These are phyloP conservation scores for Auriculariales sp. DNA, from an alignment of 768 basidiomycete genomes.

Conservation along the genomic window DNA sequence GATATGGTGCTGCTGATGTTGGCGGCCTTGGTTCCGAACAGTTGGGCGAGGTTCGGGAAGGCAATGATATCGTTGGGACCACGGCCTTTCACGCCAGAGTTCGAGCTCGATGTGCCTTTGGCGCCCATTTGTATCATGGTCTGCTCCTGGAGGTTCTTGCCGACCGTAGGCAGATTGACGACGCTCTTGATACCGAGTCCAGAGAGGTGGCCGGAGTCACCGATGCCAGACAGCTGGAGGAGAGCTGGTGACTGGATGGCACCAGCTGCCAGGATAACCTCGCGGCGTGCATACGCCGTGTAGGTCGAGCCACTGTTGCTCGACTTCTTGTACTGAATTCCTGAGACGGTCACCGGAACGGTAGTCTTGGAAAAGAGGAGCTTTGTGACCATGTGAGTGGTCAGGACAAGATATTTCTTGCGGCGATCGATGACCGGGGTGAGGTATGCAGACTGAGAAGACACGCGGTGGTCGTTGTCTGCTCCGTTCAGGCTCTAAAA, in stretches of 20 bases:
- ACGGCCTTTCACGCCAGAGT: conserved; percentile 23
- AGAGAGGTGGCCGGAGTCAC: conserved; percentile 29
- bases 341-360: conserved; percentile 25
- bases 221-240: conserved; percentile 43
- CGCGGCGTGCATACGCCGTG: conserved; percentile 27
- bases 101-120: conserved; percentile 24
- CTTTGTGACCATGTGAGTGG: conserved; percentile 25
- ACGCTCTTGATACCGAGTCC: conserved; percentile 31
- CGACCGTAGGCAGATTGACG: conserved; percentile 35
- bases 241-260: conserved; percentile 34
- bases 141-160: conserved; percentile 39
- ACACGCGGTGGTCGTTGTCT: neutral
- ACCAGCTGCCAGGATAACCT: conserved; percentile 41
- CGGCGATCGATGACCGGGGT: neutral
- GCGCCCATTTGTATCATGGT: conserved; percentile 27
- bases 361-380: conserved; percentile 22
- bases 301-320: conserved; percentile 23
- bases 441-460: neutral
- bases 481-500: too few relatives aligned
- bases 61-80: conserved; percentile 37
- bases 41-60: conserved; percentile 27
- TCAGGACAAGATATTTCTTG: neutral
- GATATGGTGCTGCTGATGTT: conserved; percentile 22
- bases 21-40: conserved; percentile 2
- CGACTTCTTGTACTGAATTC: conserved; percentile 31